Evolutionary conservation across 306 rosid genomes (phyloP), one percentile per base, ranked within the genome.

Genomic region (Sechiopsis laciniata): DNA sequence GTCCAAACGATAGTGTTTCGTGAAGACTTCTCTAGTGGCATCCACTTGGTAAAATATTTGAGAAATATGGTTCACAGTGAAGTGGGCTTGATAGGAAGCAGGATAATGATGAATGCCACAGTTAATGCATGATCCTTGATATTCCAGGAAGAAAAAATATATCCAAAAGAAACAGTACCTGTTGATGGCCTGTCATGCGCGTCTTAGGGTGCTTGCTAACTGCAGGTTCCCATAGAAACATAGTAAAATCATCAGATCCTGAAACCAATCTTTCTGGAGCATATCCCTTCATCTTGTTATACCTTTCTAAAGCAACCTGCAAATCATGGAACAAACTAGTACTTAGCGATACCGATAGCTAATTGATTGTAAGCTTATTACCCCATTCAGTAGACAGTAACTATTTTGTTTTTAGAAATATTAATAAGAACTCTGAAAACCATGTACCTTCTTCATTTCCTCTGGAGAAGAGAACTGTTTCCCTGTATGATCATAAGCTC

Each of bases 201-300:
- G 92, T 83, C 85, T 91, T 94, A 7, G 91, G 99, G 42, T 88
- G 90, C 83, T 89, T 91, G 89, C 86, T 88, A 83, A 88, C 80
- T 32, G 82, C 86, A 17, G 99, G 99, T 78, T 94, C 97, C 99
- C 97, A 94, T 66, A 94, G 90, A 72, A 87, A 91, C 99, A 94
- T 94, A 6, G 99, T 91, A 77, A 87, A 89, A 84, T 94, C 99
- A 86, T 94, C 97, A 37, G 97, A 94, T 72, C 97, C 96, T 54
- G 99, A 94, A 80, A 94, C 97, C 87, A 94, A 78, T 69, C 99
- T 86, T 80, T 94, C 99, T 48, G 97, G 95, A 77, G 89, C 89
- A 69, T 72, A 81, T 75, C 92, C 96, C 83, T 87, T 91, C 97
- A 84, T 91, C 72, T 80, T 76, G 57, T 91, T 82, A 78, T 91